These are phyloP conservation scores for Prunella vulgaris DNA, from an alignment of 257 asterid genomes.

Conservation along the genomic window DNA sequence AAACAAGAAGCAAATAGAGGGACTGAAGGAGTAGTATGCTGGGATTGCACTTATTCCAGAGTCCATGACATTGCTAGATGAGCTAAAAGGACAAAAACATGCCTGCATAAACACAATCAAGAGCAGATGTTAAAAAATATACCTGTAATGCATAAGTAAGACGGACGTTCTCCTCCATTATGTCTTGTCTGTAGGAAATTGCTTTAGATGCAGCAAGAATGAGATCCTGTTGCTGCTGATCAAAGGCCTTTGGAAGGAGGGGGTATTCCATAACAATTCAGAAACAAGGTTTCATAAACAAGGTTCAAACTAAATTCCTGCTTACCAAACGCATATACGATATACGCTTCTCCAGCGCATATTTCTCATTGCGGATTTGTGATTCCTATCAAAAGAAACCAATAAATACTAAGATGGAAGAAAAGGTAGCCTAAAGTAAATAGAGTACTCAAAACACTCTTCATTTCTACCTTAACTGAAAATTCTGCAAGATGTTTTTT, in stretches of 20 bases:
- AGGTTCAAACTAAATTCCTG: slow-evolving; percentile 18
- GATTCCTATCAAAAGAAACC: slow-evolving; percentile 59
- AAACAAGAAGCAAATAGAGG: too few relatives aligned
- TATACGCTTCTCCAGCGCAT: slow-evolving; percentile 83
- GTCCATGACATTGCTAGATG: background rate
- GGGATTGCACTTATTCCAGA: slow-evolving; percentile 9
- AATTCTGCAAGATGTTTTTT: slow-evolving; percentile 76
- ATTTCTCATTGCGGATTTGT: slow-evolving; percentile 78
- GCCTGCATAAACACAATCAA: slow-evolving; percentile 9
- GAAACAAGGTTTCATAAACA: slow-evolving; percentile 12
- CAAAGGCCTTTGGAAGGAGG: slow-evolving; percentile 64
- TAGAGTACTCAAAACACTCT: slow-evolving; percentile 11
- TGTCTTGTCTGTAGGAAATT: slow-evolving; percentile 90
- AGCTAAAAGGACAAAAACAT: slow-evolving; percentile 20
- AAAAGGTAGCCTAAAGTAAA: slow-evolving; percentile 8
- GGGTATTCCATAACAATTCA: slow-evolving; percentile 19
- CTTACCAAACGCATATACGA: slow-evolving; percentile 95
- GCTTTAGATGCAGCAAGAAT: slow-evolving; percentile 99
- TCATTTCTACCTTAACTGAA: slow-evolving; percentile 55
- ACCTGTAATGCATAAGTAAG: slow-evolving; percentile 97
- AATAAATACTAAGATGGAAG: slow-evolving; percentile 15
- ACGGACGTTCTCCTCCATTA: slow-evolving; percentile 97
- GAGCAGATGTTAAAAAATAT: slow-evolving; percentile 7
- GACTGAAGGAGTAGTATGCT: background rate
- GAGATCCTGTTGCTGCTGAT: slow-evolving; percentile 98